Evolutionary conservation across 768 basidiomycete genomes (phyloP).

Genomic region (Panellus pusillus): DNA sequence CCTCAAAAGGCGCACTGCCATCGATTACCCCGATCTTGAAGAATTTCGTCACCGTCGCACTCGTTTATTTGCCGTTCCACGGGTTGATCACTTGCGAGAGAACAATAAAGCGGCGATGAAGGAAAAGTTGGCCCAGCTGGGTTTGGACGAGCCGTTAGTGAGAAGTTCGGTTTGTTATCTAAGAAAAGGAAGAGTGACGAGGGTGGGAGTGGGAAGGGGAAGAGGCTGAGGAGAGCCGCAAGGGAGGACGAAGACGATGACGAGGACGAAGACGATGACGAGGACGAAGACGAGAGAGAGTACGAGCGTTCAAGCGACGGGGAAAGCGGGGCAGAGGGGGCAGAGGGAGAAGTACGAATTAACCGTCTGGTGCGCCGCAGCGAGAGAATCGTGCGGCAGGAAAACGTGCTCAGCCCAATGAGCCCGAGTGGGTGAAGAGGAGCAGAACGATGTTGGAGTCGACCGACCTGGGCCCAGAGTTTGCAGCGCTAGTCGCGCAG

Average conservation of each 20-base stretch:
- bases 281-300: neutral
- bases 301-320: neutral
- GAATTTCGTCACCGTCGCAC: too few species aligned
- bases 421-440: neutral
- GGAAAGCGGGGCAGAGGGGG: neutral
- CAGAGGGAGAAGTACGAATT: too few species aligned
- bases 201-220: neutral
- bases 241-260: neutral
- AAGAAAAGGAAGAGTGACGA: too few species aligned
- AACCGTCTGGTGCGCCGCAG: neutral
- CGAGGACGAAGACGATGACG: neutral
- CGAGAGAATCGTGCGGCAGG: neutral
- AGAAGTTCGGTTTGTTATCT: too few species aligned
- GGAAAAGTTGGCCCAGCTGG: too few species aligned
- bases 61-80: too few species aligned
- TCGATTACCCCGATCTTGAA: too few species aligned
- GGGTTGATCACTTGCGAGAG: too few species aligned
- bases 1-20: too few species aligned
- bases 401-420: too few species aligned
- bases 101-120: too few species aligned
- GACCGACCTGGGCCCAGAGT: neutral
- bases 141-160: too few species aligned
- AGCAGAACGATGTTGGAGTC: neutral
- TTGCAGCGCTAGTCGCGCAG: neutral
- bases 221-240: neutral